Percentiles rank a stretch among this genome's conserved stretches.
phyloP scores from a whole-genome alignment of 2,329 filamentous ascomycete genomes.

The Fusarium nelsonii region DNA sequence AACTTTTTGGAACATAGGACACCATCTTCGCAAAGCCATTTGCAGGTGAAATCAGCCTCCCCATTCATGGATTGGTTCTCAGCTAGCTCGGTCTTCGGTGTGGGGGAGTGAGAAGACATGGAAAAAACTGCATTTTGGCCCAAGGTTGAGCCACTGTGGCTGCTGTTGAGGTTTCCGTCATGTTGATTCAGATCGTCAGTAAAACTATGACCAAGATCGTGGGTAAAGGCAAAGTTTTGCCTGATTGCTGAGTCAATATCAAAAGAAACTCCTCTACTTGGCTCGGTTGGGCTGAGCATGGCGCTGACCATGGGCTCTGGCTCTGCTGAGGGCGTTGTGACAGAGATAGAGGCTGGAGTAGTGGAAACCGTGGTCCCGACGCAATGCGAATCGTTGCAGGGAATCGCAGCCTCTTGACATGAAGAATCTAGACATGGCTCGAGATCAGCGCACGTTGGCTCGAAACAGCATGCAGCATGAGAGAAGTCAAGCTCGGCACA shows the following conservation, averaged over 20 bases:
- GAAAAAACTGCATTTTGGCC: slow-evolving; percentile 16
- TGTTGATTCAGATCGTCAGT: slow-evolving; percentile 22
- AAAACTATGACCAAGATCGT: slow-evolving; percentile 23
- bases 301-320: slow-evolving; percentile 40
- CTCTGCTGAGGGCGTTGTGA: slow-evolving; percentile 49
- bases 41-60: slow-evolving; percentile 50
- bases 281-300: slow-evolving; percentile 35
- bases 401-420: slow-evolving; percentile 48
- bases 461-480: slow-evolving; percentile 46
- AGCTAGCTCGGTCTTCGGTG: slow-evolving; percentile 26
- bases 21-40: slow-evolving; percentile 49
- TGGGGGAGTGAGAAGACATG: slow-evolving; percentile 9
- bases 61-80: slow-evolving; percentile 35
- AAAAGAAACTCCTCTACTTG: slow-evolving; percentile 17
- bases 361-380: slow-evolving; percentile 46
- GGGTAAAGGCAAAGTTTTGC: slow-evolving; percentile 24
- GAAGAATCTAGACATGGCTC: slow-evolving; percentile 56
- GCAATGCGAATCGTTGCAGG: slow-evolving; percentile 55
- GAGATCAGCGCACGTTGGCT: slow-evolving; percentile 50
- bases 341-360: slow-evolving; percentile 47
- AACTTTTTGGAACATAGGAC: slow-evolving; percentile 55
- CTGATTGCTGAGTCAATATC: slow-evolving; percentile 28
- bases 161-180: slow-evolving; percentile 11
- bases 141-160: slow-evolving; percentile 4
- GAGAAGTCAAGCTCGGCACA: slow-evolving; percentile 48